Evolutionary conservation across 176 grass and related monocot genomes (phyloP).

Genomic region (Aegilops umbellulata): DNA sequence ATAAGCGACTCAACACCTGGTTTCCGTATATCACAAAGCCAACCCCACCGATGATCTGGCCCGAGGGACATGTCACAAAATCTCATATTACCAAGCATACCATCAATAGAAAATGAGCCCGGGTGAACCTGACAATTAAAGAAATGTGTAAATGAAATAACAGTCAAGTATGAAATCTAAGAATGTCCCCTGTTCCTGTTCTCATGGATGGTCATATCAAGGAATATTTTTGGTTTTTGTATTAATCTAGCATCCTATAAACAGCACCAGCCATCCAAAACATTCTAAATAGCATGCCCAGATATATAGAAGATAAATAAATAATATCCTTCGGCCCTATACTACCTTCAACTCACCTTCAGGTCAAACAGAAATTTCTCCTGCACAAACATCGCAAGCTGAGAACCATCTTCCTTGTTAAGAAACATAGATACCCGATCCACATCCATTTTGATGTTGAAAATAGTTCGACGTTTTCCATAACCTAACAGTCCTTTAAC

Average conservation of each 20-base stretch:
- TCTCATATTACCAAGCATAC: conserved; percentile 85
- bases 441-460: conserved; percentile 96
- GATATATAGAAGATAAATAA: background rate
- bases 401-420: conserved; percentile 93
- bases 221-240: background rate
- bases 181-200: background rate
- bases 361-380: conserved; percentile 94
- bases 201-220: background rate
- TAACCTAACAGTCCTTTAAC: conserved; percentile 93
- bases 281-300: background rate
- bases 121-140: conserved; percentile 66
- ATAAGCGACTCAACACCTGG: conserved; percentile 92
- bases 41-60: conserved; percentile 88
- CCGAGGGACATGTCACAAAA: conserved; percentile 96
- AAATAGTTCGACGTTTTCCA: conserved; percentile 84
- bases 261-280: background rate
- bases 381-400: conserved; percentile 97
- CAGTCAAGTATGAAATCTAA: conserved; percentile 2
- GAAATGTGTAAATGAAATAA: background rate
- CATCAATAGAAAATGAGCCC: conserved; percentile 86
- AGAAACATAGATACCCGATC: conserved; percentile 94
- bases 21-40: conserved; percentile 88
- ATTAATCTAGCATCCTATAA: conserved; percentile 2
- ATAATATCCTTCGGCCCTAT: background rate
- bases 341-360: conserved; percentile 61